Percentiles rank a stretch among this genome's conserved stretches.
Conservation (phyloP, 2,329 filamentous ascomycete species). For the Aureobasidium sp. region DNA sequence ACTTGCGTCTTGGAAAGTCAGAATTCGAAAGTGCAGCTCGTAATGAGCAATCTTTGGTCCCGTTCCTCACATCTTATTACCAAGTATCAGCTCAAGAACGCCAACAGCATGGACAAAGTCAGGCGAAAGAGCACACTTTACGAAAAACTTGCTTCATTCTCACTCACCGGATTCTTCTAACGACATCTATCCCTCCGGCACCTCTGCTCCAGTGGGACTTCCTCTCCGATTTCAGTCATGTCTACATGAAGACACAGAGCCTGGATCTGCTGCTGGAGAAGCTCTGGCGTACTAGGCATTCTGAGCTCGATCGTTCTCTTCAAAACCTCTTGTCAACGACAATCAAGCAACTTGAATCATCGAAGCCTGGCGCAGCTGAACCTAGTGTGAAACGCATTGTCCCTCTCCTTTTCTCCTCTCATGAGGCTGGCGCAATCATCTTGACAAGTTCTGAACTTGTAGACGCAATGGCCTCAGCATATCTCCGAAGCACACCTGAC, state of each 20-base stretch:
- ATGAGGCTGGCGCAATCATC: constrained; percentile 53
- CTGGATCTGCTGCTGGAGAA: constrained; percentile 42
- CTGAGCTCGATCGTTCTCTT: constrained; percentile 48
- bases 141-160: constrained; percentile 61
- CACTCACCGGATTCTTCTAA: constrained; percentile 49
- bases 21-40: constrained; percentile 45
- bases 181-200: constrained; percentile 36
- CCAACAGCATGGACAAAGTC: background rate
- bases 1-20: constrained; percentile 54
- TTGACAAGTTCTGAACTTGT: constrained; percentile 82
- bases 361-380: constrained; percentile 51
- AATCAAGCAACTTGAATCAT: constrained; percentile 56
- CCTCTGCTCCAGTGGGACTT: constrained; percentile 58
- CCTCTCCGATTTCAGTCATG: constrained; percentile 59
- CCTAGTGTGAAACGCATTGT: constrained; percentile 52
- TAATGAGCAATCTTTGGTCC: constrained; percentile 52
- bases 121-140: constrained; percentile 42
- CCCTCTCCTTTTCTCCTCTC: constrained; percentile 56
- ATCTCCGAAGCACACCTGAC: constrained; percentile 53
- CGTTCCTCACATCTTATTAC: constrained; percentile 64
- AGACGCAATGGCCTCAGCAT: constrained; percentile 64
- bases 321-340: constrained; percentile 55
- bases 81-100: constrained; percentile 35
- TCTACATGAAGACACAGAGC: constrained; percentile 58
- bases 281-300: constrained; percentile 48